These are phyloP conservation scores for Malassezia psittaci DNA, from an alignment of 1,284 basidiomycete species.

Conservation along the genomic window DNA sequence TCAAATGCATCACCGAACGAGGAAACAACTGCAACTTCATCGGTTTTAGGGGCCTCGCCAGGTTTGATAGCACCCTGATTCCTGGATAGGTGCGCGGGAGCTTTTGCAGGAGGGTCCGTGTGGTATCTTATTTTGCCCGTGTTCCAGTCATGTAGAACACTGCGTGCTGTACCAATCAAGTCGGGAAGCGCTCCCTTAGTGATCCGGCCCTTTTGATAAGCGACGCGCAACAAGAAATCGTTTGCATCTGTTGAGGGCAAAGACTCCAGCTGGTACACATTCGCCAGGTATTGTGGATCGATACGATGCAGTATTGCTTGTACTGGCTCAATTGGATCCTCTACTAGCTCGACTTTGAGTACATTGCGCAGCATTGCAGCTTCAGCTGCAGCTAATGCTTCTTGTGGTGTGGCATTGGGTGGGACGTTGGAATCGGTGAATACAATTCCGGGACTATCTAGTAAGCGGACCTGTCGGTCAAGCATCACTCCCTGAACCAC, in stretches of 20 bases:
- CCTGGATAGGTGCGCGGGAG: not conserved
- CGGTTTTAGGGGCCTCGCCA: not conserved
- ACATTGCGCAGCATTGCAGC: constrained; percentile 63
- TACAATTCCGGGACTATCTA: constrained; percentile 94
- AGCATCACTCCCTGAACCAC: constrained; percentile 86
- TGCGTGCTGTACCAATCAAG: constrained; percentile 67
- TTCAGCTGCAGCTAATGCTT: constrained; percentile 18
- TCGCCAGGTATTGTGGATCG: constrained; percentile 21
- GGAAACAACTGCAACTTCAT: constrained; percentile 21
- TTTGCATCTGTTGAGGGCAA: constrained; percentile 54
- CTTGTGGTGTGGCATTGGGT: constrained; percentile 11
- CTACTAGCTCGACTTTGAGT: constrained; percentile 78
- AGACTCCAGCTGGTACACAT: constrained; percentile 32
- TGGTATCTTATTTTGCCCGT: constrained; percentile 86
- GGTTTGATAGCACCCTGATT: constrained; percentile 38
- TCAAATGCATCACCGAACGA: constrained; percentile 41
- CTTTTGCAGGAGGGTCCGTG: constrained; percentile 60
- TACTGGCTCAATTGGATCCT: constrained; percentile 62
- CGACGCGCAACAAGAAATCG: constrained; percentile 83
- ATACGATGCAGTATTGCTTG: constrained; percentile 40
- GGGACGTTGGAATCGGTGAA: constrained; percentile 25
- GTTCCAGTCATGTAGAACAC: constrained; percentile 89
- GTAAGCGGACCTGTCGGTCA: constrained; percentile 78
- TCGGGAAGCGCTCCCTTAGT: constrained; percentile 73
- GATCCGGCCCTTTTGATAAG: constrained; percentile 62